A percentile compares a stretch with the other conserved stretches of the same genome.
Evolutionary conservation across 192 early-diverging fungal species (phyloP).

Genomic region (Backusella luteola): DNA sequence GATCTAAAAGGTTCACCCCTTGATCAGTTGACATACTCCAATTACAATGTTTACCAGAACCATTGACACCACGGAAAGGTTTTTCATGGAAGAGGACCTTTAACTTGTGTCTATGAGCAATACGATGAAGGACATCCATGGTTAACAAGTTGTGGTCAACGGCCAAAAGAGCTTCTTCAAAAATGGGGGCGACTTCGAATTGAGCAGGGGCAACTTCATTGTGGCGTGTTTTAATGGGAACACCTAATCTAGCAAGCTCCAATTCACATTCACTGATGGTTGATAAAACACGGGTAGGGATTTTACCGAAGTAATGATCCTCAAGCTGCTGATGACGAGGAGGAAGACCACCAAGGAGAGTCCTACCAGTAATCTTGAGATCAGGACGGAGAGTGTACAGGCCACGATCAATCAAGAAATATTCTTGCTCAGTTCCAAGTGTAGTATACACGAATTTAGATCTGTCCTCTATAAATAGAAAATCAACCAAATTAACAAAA

Average conservation of each 20-base stretch:
- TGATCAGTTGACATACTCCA: constrained; percentile 93
- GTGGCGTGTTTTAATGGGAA: constrained; percentile 97
- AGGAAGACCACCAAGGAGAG: constrained; percentile 88
- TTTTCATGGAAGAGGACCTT: constrained; percentile 99
- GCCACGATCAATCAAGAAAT: constrained; percentile 94
- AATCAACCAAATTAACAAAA: background rate
- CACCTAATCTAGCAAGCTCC: constrained; percentile 90
- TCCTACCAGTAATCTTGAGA: constrained; percentile 93
- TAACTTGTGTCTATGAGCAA: constrained; percentile 95
- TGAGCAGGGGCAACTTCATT: constrained; percentile 98
- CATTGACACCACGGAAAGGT: constrained; percentile 98
- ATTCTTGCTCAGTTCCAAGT: constrained; percentile 96
- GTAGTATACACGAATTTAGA: constrained; percentile 86
- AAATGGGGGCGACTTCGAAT: constrained; percentile 97
- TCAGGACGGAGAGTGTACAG: constrained; percentile 93
- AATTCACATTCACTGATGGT: constrained; percentile 91
- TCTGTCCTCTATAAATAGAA: background rate
- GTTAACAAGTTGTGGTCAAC: constrained; percentile 98
- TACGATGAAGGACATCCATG: constrained; percentile 96
- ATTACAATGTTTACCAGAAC: constrained; percentile 98
- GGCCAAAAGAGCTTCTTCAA: constrained; percentile 91
- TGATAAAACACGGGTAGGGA: constrained; percentile 88
- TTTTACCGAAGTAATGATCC: constrained; percentile 98
- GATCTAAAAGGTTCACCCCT: constrained; percentile 96
- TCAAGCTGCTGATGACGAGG: constrained; percentile 98